Conservation (phyloP, 768 basidiomycete genomes). For the Neoboletus brunneissimus region DNA sequence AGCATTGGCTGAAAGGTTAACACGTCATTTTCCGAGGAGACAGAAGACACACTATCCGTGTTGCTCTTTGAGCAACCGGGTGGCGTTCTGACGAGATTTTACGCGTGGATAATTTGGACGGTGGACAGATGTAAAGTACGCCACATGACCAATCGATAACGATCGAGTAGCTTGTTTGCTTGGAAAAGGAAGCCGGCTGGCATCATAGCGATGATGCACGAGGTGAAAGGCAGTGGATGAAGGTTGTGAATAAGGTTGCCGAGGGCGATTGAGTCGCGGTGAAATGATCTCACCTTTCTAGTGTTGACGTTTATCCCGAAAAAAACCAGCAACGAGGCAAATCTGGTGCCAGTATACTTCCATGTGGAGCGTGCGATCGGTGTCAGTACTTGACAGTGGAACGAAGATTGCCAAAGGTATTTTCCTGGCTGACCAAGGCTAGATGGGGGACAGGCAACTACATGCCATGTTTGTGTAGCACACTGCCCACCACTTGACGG, state of each 20-base stretch:
- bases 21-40: constrained; percentile 17
- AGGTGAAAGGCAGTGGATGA: constrained; percentile 3
- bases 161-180: background rate
- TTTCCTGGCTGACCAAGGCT: background rate
- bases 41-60: background rate
- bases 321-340: background rate
- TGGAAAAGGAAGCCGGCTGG: constrained; percentile 7
- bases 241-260: background rate
- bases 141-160: constrained; percentile 15
- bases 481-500: background rate
- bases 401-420: background rate
- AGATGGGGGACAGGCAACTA: background rate
- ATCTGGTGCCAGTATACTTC: background rate
- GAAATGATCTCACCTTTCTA: constrained; percentile 9
- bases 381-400: background rate
- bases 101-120: background rate
- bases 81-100: constrained; percentile 18
- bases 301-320: constrained; percentile 2
- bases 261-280: constrained; percentile 9
- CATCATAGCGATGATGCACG: background rate
- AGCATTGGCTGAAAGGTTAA: background rate
- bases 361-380: constrained; percentile 4
- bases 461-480: constrained; percentile 5
- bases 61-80: background rate
- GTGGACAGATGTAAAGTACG: constrained; percentile 8